Base-by-base conservation (phyloP, 768 basidiomycete genomes). In the Pholiota molesta region DNA sequence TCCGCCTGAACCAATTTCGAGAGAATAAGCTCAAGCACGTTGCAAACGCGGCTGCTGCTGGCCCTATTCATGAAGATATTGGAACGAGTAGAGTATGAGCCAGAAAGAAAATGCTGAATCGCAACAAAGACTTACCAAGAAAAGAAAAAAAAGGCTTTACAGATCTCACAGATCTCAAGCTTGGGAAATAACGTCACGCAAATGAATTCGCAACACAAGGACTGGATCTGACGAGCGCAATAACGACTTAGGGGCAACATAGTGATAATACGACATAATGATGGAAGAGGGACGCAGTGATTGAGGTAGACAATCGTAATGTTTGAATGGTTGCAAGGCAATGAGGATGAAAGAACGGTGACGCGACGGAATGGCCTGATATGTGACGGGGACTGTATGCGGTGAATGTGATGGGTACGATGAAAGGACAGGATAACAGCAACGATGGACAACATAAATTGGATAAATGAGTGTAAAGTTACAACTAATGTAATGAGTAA, bases 401-500 rank as follows among this genome's bases (percentile, higher is more conserved):
- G 44, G 42, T 58, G n/a, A n/a, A n/a, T n/a, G 47, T 45, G 47
- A 49, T 57, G 29, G 21, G 10, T 37, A 37, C 31, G 47, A 49
- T 58, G 29, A 29, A 45, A 11, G 45, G 57, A 58, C 33, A 8
- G 45, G 57, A 58, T 21, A 58, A 21, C 35, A 58, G 31, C 42
- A 58, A 52, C 45, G 57, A 58, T 49, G 55, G 26, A 58, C 19
- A 47, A 58, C 57, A 58, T 47, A 45, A 29, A 51, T 1, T 49
- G 31, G 37, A 19, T 14, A n/a, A 42, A 51, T 52, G 35, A 51
- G 57, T 49, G 57, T 58, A 58, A n/a, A 35, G 29, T 58, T 47
- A 58, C 44, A 58, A 52, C 31, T 37, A 58, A 58, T 57, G 56
- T 47, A 57, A 47, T 47, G 42, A 44, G 23, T 44, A 31, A 57